Evolutionary conservation across 2,329 filamentous ascomycete species (phyloP).

Genomic region (Monilinia vaccinii-corymbosi): DNA sequence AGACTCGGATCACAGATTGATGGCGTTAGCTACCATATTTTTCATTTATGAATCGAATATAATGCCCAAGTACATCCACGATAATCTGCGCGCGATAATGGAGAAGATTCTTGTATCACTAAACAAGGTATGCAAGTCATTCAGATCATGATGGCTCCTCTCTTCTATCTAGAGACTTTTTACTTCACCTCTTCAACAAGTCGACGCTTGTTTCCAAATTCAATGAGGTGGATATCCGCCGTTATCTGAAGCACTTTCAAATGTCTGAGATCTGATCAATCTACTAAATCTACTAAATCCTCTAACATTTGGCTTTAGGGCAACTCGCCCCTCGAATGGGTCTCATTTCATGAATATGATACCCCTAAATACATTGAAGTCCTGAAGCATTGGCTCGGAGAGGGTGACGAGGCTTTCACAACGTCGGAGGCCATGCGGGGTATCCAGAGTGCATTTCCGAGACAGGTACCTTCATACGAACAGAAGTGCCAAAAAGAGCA

Average conservation of each 20-base stretch:
- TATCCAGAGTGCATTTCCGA: neutral
- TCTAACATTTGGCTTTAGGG: neutral
- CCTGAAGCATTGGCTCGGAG: neutral
- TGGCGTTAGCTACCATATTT: constrained; percentile 6
- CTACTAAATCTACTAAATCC: neutral
- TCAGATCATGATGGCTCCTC: neutral
- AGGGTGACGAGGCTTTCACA: neutral
- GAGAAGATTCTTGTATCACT: neutral
- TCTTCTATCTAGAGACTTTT: neutral
- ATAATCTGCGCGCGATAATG: neutral
- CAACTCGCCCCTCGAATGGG: neutral
- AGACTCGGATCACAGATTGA: neutral
- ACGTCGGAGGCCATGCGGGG: neutral
- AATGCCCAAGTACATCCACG: constrained; percentile 13
- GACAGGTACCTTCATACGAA: too few relatives aligned
- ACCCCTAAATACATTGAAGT: neutral
- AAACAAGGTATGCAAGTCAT: neutral
- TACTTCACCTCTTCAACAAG: neutral
- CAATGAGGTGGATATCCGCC: neutral
- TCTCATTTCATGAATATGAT: neutral
- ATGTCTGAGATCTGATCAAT: neutral
- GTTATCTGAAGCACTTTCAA: too few relatives aligned
- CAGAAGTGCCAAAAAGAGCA: neutral
- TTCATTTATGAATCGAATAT: constrained; percentile 10
- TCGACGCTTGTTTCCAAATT: neutral